These are phyloP conservation scores for Clarkia xantiana DNA, from an alignment of 345 rosid genomes.

Conservation along the genomic window DNA sequence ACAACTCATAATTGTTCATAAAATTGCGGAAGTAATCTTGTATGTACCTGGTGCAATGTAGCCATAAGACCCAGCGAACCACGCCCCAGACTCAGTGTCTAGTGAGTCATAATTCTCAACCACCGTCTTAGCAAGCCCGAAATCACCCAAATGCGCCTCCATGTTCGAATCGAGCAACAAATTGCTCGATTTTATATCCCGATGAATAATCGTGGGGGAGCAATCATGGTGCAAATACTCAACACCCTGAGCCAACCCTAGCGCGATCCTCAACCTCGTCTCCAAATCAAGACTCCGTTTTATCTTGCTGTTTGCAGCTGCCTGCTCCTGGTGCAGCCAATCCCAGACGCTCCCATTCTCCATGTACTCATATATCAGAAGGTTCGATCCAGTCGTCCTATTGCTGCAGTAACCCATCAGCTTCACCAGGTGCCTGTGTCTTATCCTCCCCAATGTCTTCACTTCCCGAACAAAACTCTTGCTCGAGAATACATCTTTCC, in stretches of 20 bases:
- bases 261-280: slow-evolving; percentile 56
- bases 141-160: slow-evolving; percentile 95
- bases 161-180: slow-evolving; percentile 60
- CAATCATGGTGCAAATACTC: slow-evolving; percentile 96
- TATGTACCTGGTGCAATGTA: slow-evolving; percentile 82
- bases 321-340: slow-evolving; percentile 52
- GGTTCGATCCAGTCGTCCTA: slow-evolving; percentile 46
- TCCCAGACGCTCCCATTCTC: slow-evolving; percentile 92
- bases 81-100: slow-evolving; percentile 51
- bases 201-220: slow-evolving; percentile 63
- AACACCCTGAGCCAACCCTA: slow-evolving; percentile 81
- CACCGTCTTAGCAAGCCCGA: slow-evolving; percentile 67
- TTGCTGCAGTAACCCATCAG: slow-evolving; percentile 73
- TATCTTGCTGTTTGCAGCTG: slow-evolving; percentile 19
- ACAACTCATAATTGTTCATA: neutral
- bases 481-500: slow-evolving; percentile 56
- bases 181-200: slow-evolving; percentile 91
- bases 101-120: slow-evolving; percentile 36
- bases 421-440: slow-evolving; percentile 84
- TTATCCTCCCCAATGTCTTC: slow-evolving; percentile 60
- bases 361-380: slow-evolving; percentile 87
- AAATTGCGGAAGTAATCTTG: too few species aligned
- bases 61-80: slow-evolving; percentile 90
- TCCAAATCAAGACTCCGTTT: slow-evolving; percentile 66
- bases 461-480: slow-evolving; percentile 85